phyloP scores from a whole-genome alignment of 768 basidiomycete species.

The Asterophora parasitica region DNA sequence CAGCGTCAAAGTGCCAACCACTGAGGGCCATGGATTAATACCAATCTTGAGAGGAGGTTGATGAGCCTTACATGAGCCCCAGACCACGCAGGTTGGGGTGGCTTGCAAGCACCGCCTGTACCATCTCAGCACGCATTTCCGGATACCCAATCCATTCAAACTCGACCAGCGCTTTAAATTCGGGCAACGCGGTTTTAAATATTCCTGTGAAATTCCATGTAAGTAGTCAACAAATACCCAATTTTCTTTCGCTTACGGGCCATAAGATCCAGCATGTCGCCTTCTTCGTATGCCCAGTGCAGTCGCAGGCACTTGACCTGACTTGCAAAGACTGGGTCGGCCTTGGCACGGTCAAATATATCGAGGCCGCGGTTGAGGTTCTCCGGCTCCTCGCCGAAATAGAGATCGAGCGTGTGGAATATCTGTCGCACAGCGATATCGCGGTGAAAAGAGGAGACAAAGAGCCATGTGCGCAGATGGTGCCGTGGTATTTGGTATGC shows the following conservation, averaged over 20 bases:
- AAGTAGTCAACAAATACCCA: background rate
- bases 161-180: slow-evolving; percentile 54
- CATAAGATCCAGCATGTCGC: slow-evolving; percentile 53
- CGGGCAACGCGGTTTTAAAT: slow-evolving; percentile 58
- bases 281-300: slow-evolving; percentile 69
- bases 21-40: slow-evolving; percentile 21
- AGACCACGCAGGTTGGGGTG: slow-evolving; percentile 52
- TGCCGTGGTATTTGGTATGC: slow-evolving; percentile 58
- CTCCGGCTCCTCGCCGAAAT: slow-evolving; percentile 62
- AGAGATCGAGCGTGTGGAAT: slow-evolving; percentile 64
- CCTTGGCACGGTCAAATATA: slow-evolving; percentile 63
- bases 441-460: slow-evolving; percentile 57
- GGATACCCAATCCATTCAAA: slow-evolving; percentile 81
- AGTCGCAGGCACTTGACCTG: slow-evolving; percentile 54
- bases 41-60: background rate
- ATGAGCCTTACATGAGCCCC: slow-evolving; percentile 47
- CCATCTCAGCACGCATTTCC: slow-evolving; percentile 64
- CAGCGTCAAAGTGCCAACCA: slow-evolving; percentile 73
- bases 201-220: slow-evolving; percentile 33
- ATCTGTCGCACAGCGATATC: slow-evolving; percentile 61
- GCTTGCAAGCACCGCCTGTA: slow-evolving; percentile 48
- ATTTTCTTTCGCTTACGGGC: slow-evolving; percentile 24
- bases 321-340: slow-evolving; percentile 55
- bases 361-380: slow-evolving; percentile 58
- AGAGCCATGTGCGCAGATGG: slow-evolving; percentile 67